phyloP scores from a whole-genome alignment of 768 basidiomycete species.

The Suillus variegatus region DNA sequence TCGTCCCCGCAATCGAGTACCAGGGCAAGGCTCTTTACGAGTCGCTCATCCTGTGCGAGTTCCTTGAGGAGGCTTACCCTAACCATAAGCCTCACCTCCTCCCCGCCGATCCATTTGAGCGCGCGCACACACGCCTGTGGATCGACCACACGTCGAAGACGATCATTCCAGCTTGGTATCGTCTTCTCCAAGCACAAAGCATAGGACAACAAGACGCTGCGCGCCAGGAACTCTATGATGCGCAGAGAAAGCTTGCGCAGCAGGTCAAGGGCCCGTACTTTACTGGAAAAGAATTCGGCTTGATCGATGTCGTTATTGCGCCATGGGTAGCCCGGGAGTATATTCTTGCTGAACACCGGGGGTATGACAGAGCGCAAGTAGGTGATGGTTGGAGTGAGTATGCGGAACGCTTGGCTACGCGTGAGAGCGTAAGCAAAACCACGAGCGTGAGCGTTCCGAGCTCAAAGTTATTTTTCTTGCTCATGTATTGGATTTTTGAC shows the following conservation, averaged over 20 bases:
- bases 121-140: slow-evolving; percentile 57
- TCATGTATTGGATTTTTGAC: background rate
- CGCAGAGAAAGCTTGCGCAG: slow-evolving; percentile 36
- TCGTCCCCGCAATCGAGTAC: slow-evolving; percentile 62
- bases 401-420: slow-evolving; percentile 39
- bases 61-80: slow-evolving; percentile 61
- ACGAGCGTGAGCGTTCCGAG: slow-evolving; percentile 33
- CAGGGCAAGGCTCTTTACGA: slow-evolving; percentile 59
- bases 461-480: background rate
- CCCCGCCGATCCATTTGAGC: slow-evolving; percentile 50
- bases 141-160: slow-evolving; percentile 55
- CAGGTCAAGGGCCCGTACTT: slow-evolving; percentile 55
- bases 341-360: slow-evolving; percentile 49
- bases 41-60: slow-evolving; percentile 63
- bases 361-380: slow-evolving; percentile 44
- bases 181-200: slow-evolving; percentile 43
- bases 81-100: slow-evolving; percentile 46
- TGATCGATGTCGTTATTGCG: slow-evolving; percentile 55
- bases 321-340: slow-evolving; percentile 57
- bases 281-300: slow-evolving; percentile 51
- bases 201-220: slow-evolving; percentile 36
- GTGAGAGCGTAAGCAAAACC: slow-evolving; percentile 51
- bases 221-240: slow-evolving; percentile 39
- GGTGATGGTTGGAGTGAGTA: slow-evolving; percentile 48
- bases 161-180: slow-evolving; percentile 53